A percentile compares a stretch with the other conserved stretches of the same genome.
Conservation (phyloP, 306 rosid species). For the Cajanus cajan region DNA sequence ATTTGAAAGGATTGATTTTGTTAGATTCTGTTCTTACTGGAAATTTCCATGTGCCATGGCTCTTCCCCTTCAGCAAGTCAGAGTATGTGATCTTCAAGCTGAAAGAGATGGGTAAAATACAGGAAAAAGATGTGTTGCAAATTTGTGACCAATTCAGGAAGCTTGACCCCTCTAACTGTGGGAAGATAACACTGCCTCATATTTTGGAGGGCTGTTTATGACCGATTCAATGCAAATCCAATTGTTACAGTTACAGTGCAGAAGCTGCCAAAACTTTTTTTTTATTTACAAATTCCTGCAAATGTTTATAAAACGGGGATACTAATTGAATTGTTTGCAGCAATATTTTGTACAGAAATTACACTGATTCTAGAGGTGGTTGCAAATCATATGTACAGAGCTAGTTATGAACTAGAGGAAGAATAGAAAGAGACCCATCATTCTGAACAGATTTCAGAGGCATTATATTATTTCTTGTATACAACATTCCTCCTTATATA, state of each 20-base stretch:
- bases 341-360: conserved; percentile 30
- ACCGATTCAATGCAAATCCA: not conserved
- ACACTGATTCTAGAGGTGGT: not conserved
- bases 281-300: conserved; percentile 4
- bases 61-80: conserved; percentile 53
- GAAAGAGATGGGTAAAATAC: conserved; percentile 88
- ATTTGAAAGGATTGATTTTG: not conserved
- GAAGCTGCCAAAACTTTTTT: not conserved
- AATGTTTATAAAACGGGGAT: conserved; percentile 5
- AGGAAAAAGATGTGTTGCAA: conserved; percentile 62
- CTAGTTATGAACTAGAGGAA: not conserved
- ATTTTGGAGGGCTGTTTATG: conserved; percentile 43
- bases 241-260: not conserved
- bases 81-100: conserved; percentile 81
- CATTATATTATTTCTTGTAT: not conserved
- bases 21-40: conserved; percentile 17
- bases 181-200: conserved; percentile 79
- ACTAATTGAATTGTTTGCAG: conserved; percentile 9
- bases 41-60: not conserved
- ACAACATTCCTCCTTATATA: too few species aligned
- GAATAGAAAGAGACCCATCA: not conserved
- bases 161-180: conserved; percentile 67
- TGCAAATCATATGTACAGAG: not conserved
- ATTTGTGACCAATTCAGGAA: conserved; percentile 67
- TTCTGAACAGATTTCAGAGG: not conserved